A percentile compares a stretch with the other conserved stretches of the same genome.
Evolutionary conservation across 306 rosid species (phyloP).

Genomic region (Medicago ruthenica): DNA sequence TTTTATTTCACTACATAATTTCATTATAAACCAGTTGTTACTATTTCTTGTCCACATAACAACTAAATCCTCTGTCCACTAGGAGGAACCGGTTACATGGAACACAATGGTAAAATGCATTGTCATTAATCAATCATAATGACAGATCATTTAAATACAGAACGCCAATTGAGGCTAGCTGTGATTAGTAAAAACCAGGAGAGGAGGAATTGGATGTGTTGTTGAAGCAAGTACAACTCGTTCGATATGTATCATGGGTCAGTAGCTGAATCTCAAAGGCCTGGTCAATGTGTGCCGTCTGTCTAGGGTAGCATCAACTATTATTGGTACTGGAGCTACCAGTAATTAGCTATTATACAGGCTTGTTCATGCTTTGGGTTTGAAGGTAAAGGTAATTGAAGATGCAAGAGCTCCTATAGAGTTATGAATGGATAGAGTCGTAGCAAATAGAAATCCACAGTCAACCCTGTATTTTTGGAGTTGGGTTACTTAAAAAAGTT

Average conservation of each 20-base stretch:
- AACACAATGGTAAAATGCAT: constrained; percentile 6
- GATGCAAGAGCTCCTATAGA: neutral
- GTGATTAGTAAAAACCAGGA: neutral
- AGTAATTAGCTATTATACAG: neutral
- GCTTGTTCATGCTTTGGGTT: neutral
- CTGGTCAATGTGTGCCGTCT: neutral
- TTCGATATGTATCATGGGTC: neutral
- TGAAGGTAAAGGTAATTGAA: neutral
- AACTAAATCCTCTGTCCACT: constrained; percentile 3
- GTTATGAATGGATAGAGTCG: neutral
- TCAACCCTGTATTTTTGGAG: constrained; percentile 1
- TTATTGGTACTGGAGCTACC: neutral
- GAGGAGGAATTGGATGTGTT: neutral
- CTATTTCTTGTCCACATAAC: constrained; percentile 15
- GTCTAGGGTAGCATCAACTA: neutral
- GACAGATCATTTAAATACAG: neutral
- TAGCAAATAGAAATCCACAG: neutral
- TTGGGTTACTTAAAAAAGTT: neutral
- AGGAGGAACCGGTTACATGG: neutral
- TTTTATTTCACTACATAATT: constrained; percentile 26
- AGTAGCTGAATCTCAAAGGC: neutral
- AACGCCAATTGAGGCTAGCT: neutral
- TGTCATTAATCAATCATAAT: neutral
- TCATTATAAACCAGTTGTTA: neutral
- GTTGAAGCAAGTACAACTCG: constrained; percentile 10